Evolutionary conservation across 2,329 filamentous ascomycete genomes (phyloP), one percentile per base, ranked within the genome.

Genomic region (Arachnomyces sp.): DNA sequence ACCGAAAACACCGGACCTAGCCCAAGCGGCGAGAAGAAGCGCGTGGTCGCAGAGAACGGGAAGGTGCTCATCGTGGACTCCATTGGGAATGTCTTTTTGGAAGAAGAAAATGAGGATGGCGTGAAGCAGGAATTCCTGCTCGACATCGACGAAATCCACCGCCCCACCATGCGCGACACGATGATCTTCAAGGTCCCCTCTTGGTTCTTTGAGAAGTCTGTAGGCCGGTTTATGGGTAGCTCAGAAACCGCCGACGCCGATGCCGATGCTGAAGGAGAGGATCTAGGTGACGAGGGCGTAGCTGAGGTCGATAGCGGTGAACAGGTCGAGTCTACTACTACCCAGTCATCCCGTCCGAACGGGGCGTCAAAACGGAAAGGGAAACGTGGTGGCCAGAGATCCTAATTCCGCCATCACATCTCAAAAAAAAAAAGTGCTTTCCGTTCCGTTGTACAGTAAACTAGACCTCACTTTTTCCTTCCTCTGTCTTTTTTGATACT

Each of bases 21-120:
- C 8, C 78, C 86, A 1, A 76, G 80, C 29, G 88, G 89, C 14
- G 74, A 83, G 28, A 86, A 86, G 67, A 94, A 90, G 73, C 77
- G 86, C 28, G 86, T 96, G 12, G 78, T 89, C 17, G 90, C 89
- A 2, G 84, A 95, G 71, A 98, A 98, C 54, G 92, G 92, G 51
- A 98, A 96, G 71, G 74, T 94, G 1, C 71, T 98, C 29, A 82
- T 98, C 41, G 92, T 98, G 3, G 90, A 98, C 64, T 86, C 86
- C 1, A 71, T 83, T 7, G 92, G 92, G 18, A 88, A 95, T 53
- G 92, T 98, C 9, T 98, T 86, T 58, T 72, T 98, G n/a, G 89
- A 96, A 64, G 86, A 94, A 57, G 77, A 86, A 53, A 86, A 87
- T 38, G 88, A 89, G 51, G 86, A 95, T 16, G 92, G 92, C 39